These are phyloP conservation scores for Medicago truncatula DNA, from an alignment of 306 rosid genomes.

Conservation along the genomic window DNA sequence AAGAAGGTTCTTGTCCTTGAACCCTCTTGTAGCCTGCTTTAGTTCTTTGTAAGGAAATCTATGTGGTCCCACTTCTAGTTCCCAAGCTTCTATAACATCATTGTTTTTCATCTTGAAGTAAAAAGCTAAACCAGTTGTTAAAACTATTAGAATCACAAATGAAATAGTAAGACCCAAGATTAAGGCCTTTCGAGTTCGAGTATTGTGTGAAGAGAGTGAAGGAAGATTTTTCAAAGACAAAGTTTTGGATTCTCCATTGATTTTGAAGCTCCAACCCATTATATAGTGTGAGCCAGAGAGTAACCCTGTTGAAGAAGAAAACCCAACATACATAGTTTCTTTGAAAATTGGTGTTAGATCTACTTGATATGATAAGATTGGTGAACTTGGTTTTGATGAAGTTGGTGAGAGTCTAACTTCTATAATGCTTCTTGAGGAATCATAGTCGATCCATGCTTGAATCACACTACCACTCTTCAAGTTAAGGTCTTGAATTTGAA, in stretches of 20 bases:
- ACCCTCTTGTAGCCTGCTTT: constrained; percentile 57
- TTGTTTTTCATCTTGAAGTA: constrained; percentile 47
- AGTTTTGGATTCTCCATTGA: constrained; percentile 55
- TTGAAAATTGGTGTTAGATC: constrained; percentile 56
- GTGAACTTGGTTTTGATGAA: constrained; percentile 51
- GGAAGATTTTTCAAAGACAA: constrained; percentile 52
- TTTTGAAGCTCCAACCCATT: constrained; percentile 67
- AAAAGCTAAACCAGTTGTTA: constrained; percentile 17
- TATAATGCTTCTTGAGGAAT: constrained; percentile 41
- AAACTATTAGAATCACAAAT: constrained; percentile 23
- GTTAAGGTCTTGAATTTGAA: constrained; percentile 37
- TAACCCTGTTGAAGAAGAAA: constrained; percentile 63
- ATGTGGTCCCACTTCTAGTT: constrained; percentile 66
- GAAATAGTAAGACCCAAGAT: constrained; percentile 46
- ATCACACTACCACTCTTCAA: constrained; percentile 55
- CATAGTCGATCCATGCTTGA: constrained; percentile 66
- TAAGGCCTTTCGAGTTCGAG: background rate
- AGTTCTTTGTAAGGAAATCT: constrained; percentile 65
- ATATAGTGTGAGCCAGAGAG: constrained; percentile 57
- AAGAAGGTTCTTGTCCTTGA: constrained; percentile 55
- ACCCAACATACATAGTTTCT: constrained; percentile 65
- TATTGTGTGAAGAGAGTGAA: constrained; percentile 41
- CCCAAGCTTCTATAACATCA: constrained; percentile 67
- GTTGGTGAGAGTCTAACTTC: constrained; percentile 56
- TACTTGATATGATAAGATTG: constrained; percentile 52